These are phyloP conservation scores for Hymenoscyphus fraxineus DNA, from an alignment of 2,329 filamentous ascomycete genomes.

Conservation along the genomic window DNA sequence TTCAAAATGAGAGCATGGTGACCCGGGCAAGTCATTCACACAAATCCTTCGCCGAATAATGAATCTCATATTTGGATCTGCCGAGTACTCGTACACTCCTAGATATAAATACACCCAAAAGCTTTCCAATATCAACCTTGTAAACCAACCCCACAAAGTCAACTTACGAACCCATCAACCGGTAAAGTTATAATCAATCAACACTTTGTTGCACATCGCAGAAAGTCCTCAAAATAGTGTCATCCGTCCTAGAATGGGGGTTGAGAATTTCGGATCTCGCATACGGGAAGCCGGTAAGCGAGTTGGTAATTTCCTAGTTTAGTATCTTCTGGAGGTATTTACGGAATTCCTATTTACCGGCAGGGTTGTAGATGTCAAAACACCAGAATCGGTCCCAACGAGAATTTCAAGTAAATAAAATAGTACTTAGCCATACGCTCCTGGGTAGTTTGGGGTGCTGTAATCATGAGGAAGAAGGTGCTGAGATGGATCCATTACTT, in stretches of 20 bases:
- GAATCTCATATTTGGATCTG: too few species aligned
- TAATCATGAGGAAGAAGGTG: background rate
- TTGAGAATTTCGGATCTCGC: background rate
- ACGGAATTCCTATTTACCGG: too few species aligned
- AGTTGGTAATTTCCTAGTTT: conserved; percentile 1
- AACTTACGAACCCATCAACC: background rate
- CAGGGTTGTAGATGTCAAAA: too few species aligned
- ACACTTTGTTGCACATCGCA: background rate
- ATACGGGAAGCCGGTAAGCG: background rate
- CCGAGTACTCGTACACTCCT: too few species aligned
- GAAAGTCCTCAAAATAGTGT: background rate
- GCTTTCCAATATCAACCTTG: background rate
- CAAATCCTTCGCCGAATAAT: too few species aligned
- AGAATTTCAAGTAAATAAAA: too few species aligned
- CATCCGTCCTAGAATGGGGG: background rate
- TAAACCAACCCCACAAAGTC: background rate
- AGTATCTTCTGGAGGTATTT: background rate
- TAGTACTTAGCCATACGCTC: too few species aligned
- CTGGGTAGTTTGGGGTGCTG: background rate
- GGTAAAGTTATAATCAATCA: background rate
- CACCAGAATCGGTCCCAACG: too few species aligned
- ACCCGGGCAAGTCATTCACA: too few species aligned
- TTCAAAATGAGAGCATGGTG: too few species aligned
- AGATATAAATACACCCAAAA: too few species aligned
- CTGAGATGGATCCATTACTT: background rate